Percentiles rank a stretch among this genome's conserved stretches.
Evolutionary conservation across 306 rosid genomes (phyloP).

Genomic region (Echinosophora koreensis): DNA sequence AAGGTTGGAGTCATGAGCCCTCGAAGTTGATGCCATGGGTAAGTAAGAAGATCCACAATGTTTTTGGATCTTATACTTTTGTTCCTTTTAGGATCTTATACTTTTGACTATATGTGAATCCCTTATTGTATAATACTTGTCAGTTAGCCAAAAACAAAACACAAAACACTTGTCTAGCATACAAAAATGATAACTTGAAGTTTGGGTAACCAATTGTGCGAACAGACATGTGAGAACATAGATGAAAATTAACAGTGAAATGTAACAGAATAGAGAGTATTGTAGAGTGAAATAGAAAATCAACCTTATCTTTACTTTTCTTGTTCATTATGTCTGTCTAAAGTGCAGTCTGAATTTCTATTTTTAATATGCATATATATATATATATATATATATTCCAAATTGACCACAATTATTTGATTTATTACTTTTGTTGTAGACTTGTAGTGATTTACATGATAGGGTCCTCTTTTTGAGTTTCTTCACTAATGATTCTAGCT

Average conservation of each 20-base stretch:
- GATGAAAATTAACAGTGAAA: background rate
- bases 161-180: background rate
- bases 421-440: background rate
- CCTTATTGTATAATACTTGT: background rate
- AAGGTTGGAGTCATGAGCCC: slow-evolving; percentile 89
- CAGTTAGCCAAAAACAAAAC: background rate
- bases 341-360: slow-evolving; percentile 27
- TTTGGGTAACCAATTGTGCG: slow-evolving; percentile 15
- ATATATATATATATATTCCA: slow-evolving; percentile 12
- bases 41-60: slow-evolving; percentile 36
- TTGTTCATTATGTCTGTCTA: slow-evolving; percentile 11
- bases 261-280: slow-evolving; percentile 16
- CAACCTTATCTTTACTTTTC: background rate
- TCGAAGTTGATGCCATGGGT: slow-evolving; percentile 98
- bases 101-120: slow-evolving; percentile 33
- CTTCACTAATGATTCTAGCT: background rate
- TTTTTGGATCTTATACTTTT: slow-evolving; percentile 25
- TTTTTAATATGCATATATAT: no score
- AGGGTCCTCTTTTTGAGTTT: slow-evolving; percentile 4
- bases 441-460: background rate
- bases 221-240: background rate
- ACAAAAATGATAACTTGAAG: slow-evolving; percentile 2
- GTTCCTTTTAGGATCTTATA: slow-evolving; percentile 13
- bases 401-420: slow-evolving; percentile 5
- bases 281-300: slow-evolving; percentile 17